Percentiles rank a stretch among this genome's conserved stretches.
These are phyloP conservation scores for Parietichytrium sp. DNA, from an alignment of 108 stramenopile genomes.

Conservation along the genomic window DNA sequence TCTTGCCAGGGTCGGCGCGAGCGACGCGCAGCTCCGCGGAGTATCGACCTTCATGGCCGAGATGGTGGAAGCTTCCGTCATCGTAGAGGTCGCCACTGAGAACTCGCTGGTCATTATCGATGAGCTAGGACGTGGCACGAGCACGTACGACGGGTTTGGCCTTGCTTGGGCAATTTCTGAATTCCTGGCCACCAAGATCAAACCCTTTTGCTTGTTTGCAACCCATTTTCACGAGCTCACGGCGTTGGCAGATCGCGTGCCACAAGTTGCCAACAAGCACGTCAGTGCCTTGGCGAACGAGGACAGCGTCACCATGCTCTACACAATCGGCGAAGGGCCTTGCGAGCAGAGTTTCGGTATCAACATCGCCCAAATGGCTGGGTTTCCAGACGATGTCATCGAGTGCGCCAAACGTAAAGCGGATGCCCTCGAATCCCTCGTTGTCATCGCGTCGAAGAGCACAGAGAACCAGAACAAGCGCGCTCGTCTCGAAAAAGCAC, in stretches of 20 bases:
- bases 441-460: too few species aligned
- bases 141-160: conserved; percentile 89
- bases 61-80: conserved; percentile 92
- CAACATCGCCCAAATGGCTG: conserved; percentile 90
- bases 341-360: conserved; percentile 93
- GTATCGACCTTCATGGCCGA: conserved; percentile 99
- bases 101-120: conserved; percentile 93
- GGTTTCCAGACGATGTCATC: conserved; percentile 79
- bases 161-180: conserved; percentile 92
- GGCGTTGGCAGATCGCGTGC: conserved; percentile 60
- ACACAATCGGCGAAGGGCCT: conserved; percentile 77
- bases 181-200: conserved; percentile 72
- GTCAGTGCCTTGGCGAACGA: conserved; percentile 70
- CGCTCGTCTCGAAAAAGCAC: too few species aligned
- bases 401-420: conserved; percentile 90
- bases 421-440: conserved; percentile 68
- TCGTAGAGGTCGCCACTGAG: conserved; percentile 79
- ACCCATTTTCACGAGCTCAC: conserved; percentile 99
- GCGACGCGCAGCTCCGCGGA: conserved; percentile 86
- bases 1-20: conserved; percentile 88
- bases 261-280: conserved; percentile 78
- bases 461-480: too few species aligned
- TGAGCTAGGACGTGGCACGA: conserved; percentile 95
- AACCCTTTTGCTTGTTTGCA: conserved; percentile 88
- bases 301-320: conserved; percentile 57